Conservation (phyloP, 2,329 filamentous ascomycete species). For the Penicillium brevicompactum region DNA sequence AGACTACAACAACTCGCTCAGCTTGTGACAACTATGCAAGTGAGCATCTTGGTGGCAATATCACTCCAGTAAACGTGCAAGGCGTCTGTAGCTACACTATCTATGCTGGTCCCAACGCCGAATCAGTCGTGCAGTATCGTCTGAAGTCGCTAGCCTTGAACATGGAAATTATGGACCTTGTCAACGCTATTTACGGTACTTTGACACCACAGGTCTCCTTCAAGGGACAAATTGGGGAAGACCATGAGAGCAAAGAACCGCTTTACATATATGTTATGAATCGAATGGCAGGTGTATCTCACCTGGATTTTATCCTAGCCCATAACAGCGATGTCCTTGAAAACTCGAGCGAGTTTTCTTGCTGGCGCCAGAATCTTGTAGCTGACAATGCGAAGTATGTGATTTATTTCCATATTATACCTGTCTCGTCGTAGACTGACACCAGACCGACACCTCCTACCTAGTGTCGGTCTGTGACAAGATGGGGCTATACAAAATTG, state of each 20-base stretch:
- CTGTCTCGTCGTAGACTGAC: too few species aligned
- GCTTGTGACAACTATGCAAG: conserved; percentile 28
- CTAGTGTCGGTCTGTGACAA: too few species aligned
- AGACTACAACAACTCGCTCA: conserved; percentile 19
- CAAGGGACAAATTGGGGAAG: conserved; percentile 32
- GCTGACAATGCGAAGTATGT: conserved; percentile 35
- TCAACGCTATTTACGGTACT: conserved; percentile 34
- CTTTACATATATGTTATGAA: conserved; percentile 42
- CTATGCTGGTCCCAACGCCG: conserved; percentile 37
- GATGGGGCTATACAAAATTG: not conserved
- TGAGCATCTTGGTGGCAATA: conserved; percentile 31
- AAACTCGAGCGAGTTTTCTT: conserved; percentile 35
- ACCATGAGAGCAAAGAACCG: conserved; percentile 30
- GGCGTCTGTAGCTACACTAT: conserved; percentile 45
- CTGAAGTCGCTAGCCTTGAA: conserved; percentile 39
- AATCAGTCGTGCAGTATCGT: conserved; percentile 44
- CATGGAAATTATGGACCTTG: conserved; percentile 32
- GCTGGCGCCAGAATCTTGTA: conserved; percentile 40
- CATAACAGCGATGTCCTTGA: conserved; percentile 33
- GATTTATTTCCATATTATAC: not conserved
- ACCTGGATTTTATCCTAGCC: conserved; percentile 42
- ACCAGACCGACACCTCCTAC: too few species aligned
- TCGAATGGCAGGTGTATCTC: conserved; percentile 35
- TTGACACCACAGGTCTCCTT: conserved; percentile 32
- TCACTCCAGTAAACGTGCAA: conserved; percentile 39